Evolutionary conservation across 108 stramenopile species (phyloP).

Genomic region (Hondaea fermentalgiana): DNA sequence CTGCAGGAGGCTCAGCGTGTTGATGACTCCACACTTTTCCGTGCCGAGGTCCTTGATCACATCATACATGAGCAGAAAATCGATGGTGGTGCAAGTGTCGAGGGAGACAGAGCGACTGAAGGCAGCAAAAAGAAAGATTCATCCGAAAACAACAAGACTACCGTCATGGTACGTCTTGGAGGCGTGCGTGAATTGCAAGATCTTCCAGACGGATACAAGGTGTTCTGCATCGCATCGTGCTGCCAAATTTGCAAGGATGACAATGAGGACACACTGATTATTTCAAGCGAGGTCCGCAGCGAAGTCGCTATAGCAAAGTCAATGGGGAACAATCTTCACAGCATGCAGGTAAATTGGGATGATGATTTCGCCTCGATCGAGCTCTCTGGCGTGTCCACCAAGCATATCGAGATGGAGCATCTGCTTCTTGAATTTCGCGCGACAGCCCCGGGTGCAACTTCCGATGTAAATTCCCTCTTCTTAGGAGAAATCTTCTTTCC

Average conservation of each 20-base stretch:
- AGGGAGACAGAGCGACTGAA: not conserved
- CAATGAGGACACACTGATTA: not conserved
- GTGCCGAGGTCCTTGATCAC: not conserved
- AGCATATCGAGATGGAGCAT: not conserved
- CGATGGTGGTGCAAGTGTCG: not conserved
- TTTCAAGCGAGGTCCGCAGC: not conserved
- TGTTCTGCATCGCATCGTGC: not conserved
- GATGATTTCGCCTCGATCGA: not conserved
- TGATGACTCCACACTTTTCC: not conserved
- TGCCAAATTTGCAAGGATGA: slow-evolving; percentile 9
- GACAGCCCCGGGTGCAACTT: not conserved
- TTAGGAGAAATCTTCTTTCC: not conserved
- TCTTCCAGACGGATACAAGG: not conserved
- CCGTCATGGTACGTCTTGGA: not conserved
- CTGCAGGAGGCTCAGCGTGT: not conserved
- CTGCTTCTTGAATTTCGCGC: not conserved
- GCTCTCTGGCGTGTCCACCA: not conserved
- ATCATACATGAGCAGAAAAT: not conserved
- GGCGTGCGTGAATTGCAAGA: not conserved
- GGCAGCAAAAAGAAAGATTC: not conserved
- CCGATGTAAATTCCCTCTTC: not conserved
- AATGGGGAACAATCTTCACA: not conserved
- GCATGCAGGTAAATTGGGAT: not conserved
- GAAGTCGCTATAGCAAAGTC: not conserved
- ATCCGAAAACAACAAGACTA: not conserved